phyloP scores from a whole-genome alignment of 2,329 filamentous ascomycete genomes.

The Penicillium oxalicum region DNA sequence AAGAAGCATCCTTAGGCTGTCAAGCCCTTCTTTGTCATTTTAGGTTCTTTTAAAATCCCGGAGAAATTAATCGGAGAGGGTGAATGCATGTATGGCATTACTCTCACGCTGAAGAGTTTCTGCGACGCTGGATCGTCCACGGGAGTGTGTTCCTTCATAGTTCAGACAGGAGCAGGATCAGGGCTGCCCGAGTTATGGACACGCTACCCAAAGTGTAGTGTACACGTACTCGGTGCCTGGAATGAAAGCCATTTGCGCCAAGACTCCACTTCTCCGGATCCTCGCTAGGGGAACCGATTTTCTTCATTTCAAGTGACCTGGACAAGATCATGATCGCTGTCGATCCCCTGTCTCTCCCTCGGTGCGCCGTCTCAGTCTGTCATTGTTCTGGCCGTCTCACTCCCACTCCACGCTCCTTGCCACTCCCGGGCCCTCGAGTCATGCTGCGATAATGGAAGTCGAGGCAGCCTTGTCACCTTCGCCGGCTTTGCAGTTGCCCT shows the following conservation, averaged over 20 bases:
- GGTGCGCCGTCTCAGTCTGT: conserved; percentile 2
- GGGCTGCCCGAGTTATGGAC: no score
- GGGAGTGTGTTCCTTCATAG: no score
- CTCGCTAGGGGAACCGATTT: conserved; percentile 11
- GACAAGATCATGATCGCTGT: conserved; percentile 11
- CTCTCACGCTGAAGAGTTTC: background rate
- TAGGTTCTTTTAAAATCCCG: no score
- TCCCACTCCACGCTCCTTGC: conserved; percentile 8
- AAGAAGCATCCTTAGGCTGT: no score
- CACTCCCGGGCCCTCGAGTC: conserved; percentile 19
- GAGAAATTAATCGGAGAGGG: background rate
- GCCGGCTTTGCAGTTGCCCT: conserved; percentile 22
- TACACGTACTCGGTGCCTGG: background rate
- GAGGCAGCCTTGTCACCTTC: conserved; percentile 25
- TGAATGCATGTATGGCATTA: background rate
- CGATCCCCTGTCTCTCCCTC: conserved; percentile 13
- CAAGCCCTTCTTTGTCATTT: no score
- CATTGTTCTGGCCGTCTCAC: background rate
- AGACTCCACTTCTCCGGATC: conserved; percentile 17
- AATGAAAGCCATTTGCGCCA: conserved; percentile 14
- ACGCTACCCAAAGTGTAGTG: background rate
- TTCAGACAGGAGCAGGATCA: no score
- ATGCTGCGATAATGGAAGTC: conserved; percentile 35
- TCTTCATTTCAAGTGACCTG: conserved; percentile 13
- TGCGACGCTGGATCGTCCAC: no score